Base-by-base conservation (phyloP, 495 filamentous ascomycete genomes). In the Mytilinidion resinicola region DNA sequence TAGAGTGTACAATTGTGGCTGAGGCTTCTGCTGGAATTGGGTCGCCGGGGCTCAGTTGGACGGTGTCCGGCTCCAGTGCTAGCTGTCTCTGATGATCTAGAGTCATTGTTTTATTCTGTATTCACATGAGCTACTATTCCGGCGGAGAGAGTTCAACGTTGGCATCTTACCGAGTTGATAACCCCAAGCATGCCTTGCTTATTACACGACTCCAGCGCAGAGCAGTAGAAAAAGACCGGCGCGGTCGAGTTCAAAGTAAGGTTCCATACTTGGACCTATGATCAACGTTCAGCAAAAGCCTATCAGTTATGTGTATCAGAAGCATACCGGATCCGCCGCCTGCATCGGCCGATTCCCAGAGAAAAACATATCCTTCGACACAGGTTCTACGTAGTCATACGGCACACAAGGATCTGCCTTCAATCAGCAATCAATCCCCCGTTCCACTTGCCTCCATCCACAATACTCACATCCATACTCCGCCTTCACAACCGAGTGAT, bases 211-310 rank as follows among this genome's bases (percentile, higher is more conserved):
- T 63, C 68, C 0, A 76, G 74, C 3, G 80, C 79, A 3, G 69
- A 67, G 70, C 82, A 86, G 70, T 87, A 86, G 70, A 77, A 85
- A 67, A 82, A 85, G 37, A 83, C 74, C 3, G 82, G 80, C 6
- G 72, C 57, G 0, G 81, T 84, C 63, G 80, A 75, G 62, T 84
- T 85, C 63, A 86, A 72, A 4, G 54, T 66, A 12, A 84, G 44
- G 41, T 66, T 64, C 68, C 70, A 85, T 39, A 49, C 68, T 41
- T 78, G 78, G 11, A 70, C 73, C 75, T 84, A 39, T 72, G 62
- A 55, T 76, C 73, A 48, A 21, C 4, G 30, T 48, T 48, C 12
- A 48, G 44, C 44, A 48, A 48, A 48, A 48, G 3, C 11, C 44
- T 9, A 3, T 1, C 44, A 6, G 12, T 11, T 48, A 48, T 20